These are phyloP conservation scores for Sonneratia caseolaris DNA, from an alignment of 345 rosid genomes.

Conservation along the genomic window DNA sequence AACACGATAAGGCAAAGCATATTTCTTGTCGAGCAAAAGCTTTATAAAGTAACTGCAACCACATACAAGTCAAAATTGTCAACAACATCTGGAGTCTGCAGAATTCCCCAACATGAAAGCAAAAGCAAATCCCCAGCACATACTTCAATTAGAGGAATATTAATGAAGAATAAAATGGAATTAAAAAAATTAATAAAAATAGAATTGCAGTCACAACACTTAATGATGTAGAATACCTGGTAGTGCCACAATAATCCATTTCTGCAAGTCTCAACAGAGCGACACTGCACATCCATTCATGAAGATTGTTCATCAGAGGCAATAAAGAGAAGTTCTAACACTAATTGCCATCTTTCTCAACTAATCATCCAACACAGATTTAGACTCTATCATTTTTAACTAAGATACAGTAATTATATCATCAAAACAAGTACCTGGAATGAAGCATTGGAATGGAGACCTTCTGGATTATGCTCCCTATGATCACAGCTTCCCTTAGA, in stretches of 20 bases:
- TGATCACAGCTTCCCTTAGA: slow-evolving; percentile 84
- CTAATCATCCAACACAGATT: not conserved
- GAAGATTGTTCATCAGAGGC: slow-evolving; percentile 3
- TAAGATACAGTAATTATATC: not conserved
- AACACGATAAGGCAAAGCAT: slow-evolving; percentile 76
- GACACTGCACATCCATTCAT: slow-evolving; percentile 46
- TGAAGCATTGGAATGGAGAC: slow-evolving; percentile 83
- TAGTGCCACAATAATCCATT: slow-evolving; percentile 95
- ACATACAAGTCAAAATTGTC: not conserved
- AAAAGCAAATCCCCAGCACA: not conserved
- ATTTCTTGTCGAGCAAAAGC: slow-evolving; percentile 85
- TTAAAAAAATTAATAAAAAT: not conserved
- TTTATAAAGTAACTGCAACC: slow-evolving; percentile 78
- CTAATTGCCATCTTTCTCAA: not conserved
- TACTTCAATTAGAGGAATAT: not conserved
- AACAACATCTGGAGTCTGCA: not conserved
- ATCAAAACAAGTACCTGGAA: slow-evolving; percentile 45
- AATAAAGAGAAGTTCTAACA: not conserved
- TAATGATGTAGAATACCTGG: slow-evolving; percentile 45
- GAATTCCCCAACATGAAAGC: not conserved
- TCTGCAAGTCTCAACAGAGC: slow-evolving; percentile 73
- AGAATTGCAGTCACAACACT: not conserved
- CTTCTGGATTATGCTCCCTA: slow-evolving; percentile 81
- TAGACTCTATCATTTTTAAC: not conserved
- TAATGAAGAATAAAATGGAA: not conserved